Evolutionary conservation across 768 basidiomycete species (phyloP), one percentile per base, ranked within the genome.

Genomic region (Leucocoprinus sp.): DNA sequence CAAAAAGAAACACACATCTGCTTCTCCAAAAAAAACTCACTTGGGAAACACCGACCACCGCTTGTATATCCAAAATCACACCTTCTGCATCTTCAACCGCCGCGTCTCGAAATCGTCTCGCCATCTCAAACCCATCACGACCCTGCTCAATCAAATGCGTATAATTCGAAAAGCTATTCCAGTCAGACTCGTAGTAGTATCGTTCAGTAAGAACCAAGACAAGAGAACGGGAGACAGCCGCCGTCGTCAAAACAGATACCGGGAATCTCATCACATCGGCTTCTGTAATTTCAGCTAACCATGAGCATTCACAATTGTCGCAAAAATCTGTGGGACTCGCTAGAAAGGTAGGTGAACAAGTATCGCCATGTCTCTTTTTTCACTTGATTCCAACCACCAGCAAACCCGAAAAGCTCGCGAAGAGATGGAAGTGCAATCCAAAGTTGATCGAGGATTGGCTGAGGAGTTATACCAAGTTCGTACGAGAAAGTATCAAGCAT

Each of bases 351-450:
- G 9, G 62, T 59, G 40, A 69, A 72, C n/a, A 84, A 57, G 35
- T 57, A 57, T 5, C 61, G 55, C 82, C 82, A 84, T 1, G 71
- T 64, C 45, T 70, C 64, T 23, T 63, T 52, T 54, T 70, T 66
- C 5, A 71, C 67, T 9, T 56, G 52, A 27, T 64, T 57, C 79
- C 80, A 80, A 4, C 74, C 70, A 5, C 62, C 61, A 4, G 62
- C 57, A 37, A 63, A 65, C 11, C 59, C 54, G 15, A 75, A 55
- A 6, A 74, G 62, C 18, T 58, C 52, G 2, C 71, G 72, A 12
- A 84, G 61, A 0, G 71, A 69, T 0, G 80, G 74, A 5, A 78
- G 62, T 5, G 76, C 75, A 22, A 56, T 46, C 77, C 77, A 81
- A 1, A 84, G 53, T 48, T 84, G 79, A 43, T 77, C 72, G 48